Base-by-base conservation (phyloP, 169 alveolate species). In the Neospora caninum region DNA sequence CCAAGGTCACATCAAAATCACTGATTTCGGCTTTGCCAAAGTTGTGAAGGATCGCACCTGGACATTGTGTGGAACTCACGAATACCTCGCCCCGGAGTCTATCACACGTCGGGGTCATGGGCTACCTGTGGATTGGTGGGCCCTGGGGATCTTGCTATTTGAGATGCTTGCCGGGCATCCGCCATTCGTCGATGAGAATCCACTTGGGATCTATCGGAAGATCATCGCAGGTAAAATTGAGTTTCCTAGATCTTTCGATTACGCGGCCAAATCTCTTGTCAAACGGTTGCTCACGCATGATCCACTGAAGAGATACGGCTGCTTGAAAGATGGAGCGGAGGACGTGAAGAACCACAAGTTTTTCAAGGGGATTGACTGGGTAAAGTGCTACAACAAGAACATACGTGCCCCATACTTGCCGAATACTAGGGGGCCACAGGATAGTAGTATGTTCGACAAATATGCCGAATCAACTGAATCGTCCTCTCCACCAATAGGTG, bases 41-140 rank as follows among this genome's bases (percentile, higher is more conserved):
- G 98, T 97, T 20, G 99, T 99, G 22, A 99, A 97, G 91, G 98
- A 98, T n/a, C 97, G 99, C 88, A 98, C 99, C 20, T 98, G 96
- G 94, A 99, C 99, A n/a, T 97, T 99, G 64, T 99, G 99, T 91
- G 99, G 99, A 0, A 99, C 99, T 41, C 99, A 99, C 45, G 99
- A 99, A 95, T 99, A 99, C 96, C 96, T 99, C 54, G 99, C 99
- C 6, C 99, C 99, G 6, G 99, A 99, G 95, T 80, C 88, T 34
- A 54, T 86, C 78, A 64, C 82, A 0, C 38, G 82, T 25, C 87
- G 88, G 45, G 96, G 96, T 16, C 97, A 97, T 95, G 97, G 98
- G 70, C 96, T 97, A 94, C 96, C 98, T 29, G 99, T 98, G n/a
- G 99, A 99, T 94, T 98, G 99, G 99, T 99, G 99, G 99, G 98